Evolutionary conservation across 2,329 filamentous ascomycete genomes (phyloP), one percentile per base, ranked within the genome.

Genomic region (Aspergillus eucalypticola): DNA sequence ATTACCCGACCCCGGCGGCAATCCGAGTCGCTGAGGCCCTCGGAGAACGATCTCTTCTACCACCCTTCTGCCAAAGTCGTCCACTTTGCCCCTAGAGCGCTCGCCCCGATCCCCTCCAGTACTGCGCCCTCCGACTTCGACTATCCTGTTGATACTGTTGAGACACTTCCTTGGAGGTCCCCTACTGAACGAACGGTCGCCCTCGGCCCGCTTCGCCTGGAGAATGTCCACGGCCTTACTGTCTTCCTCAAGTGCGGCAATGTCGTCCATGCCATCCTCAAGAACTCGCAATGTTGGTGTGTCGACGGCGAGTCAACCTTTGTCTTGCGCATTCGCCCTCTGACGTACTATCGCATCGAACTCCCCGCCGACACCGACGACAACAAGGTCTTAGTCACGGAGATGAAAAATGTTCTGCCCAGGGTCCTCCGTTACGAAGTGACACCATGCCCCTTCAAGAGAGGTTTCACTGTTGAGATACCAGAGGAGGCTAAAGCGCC

Each of bases 271-370:
- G 90, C 93, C 10, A 95, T 97, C 63, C 79, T 97, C 55, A 91
- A 91, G 23, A 91, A 91, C 74, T 96, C 92, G 60, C 92, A 96
- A 76, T 96, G 90, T 72, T 97, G 93, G 93, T 96, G 90, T 73
- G 90, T 97, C 32, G 91, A 96, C 73, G 90, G 91, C 59, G 84
- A 88, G 58, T 89, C 89, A 42, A 92, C 88, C 67, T 96, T 96
- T 67, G 90, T 96, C n/a, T 79, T 97, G 60, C 90, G 93, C 65
- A 91, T 96, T 65, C 84, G 92, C 21, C 86, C 89, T 48, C 89
- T 93, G 29, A 89, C 90, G 46, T 97, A 95, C 75, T 96, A 95
- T 84, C 88, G 93, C 64, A 95, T 97, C 69, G 93, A 97, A 71
- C 78, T 97, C 5, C 90, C 92, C 0, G 83, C 86, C 15, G 81